Evolutionary conservation across 768 basidiomycete species (phyloP).

Genomic region (Dendrothele bispora): DNA sequence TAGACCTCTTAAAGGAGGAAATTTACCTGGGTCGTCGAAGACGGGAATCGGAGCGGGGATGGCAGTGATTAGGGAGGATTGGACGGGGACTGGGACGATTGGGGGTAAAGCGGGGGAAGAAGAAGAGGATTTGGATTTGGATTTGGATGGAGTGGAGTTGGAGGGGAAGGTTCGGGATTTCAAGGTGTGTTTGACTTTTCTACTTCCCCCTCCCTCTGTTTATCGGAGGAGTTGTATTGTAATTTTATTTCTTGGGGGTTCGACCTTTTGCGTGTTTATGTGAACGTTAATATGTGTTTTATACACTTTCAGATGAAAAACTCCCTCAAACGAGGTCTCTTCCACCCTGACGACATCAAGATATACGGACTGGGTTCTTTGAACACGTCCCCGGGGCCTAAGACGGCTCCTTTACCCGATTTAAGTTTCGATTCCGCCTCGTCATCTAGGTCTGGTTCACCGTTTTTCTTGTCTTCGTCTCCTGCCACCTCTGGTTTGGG

Average conservation of each 20-base stretch:
- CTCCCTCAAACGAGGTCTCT: conserved; percentile 48
- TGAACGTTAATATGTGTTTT: background rate
- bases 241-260: too few species aligned
- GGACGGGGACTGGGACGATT: too few species aligned
- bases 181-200: conserved; percentile 50
- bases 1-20: too few species aligned
- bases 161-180: conserved; percentile 83
- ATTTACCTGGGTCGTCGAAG: too few species aligned
- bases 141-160: conserved; percentile 78
- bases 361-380: conserved; percentile 51
- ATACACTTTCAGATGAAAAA: conserved; percentile 73
- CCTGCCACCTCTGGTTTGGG: too few species aligned
- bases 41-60: too few species aligned
- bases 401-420: conserved; percentile 50
- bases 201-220: too few species aligned
- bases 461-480: too few species aligned
- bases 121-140: conserved; percentile 88
- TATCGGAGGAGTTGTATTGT: too few species aligned
- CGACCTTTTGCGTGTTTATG: background rate
- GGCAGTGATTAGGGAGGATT: too few species aligned
- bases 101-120: too few species aligned
- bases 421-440: background rate
- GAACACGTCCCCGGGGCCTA: conserved; percentile 37
- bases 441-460: too few species aligned
- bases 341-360: conserved; percentile 68